Conservation (phyloP, 2,329 filamentous ascomycete genomes). For the Tolypocladium paradoxum region DNA sequence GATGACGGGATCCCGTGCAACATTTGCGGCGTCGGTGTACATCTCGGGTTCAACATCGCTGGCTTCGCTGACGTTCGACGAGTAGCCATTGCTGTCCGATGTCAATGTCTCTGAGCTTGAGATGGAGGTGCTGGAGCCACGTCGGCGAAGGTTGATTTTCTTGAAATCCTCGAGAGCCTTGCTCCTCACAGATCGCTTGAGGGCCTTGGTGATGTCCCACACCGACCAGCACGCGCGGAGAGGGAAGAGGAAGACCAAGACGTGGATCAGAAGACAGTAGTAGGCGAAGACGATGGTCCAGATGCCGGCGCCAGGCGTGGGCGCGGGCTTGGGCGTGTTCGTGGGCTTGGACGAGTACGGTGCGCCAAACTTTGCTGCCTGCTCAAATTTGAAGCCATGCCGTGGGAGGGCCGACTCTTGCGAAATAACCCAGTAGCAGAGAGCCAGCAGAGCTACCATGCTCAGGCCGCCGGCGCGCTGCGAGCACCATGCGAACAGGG, state of each 20-base stretch:
- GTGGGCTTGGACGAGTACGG: conserved; percentile 18
- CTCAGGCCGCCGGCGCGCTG: conserved; percentile 44
- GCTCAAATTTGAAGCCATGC: conserved; percentile 32
- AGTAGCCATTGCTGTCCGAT: conserved; percentile 29
- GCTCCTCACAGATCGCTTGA: conserved; percentile 34
- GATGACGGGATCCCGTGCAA: conserved; percentile 35
- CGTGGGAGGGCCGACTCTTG: conserved; percentile 33
- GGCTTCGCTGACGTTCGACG: conserved; percentile 38
- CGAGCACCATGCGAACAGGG: conserved; percentile 42
- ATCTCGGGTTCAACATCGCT: conserved; percentile 38
- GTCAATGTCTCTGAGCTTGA: conserved; percentile 46
- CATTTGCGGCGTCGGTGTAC: conserved; percentile 31
- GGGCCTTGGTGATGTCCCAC: conserved; percentile 41
- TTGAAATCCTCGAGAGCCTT: conserved; percentile 34
- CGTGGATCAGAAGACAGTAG: conserved; percentile 55
- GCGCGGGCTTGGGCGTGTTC: not conserved
- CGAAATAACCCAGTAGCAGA: conserved; percentile 46
- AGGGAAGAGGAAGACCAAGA: conserved; percentile 53
- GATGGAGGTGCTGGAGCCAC: conserved; percentile 42
- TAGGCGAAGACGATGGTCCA: conserved; percentile 48
- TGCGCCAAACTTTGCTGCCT: conserved; percentile 22
- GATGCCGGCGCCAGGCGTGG: conserved; percentile 30
- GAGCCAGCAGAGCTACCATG: conserved; percentile 35
- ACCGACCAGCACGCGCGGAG: conserved; percentile 51
- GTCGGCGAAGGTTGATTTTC: conserved; percentile 35